These are phyloP conservation scores for Macrophomina pseudophaseolina DNA, from an alignment of 2,329 filamentous ascomycete species.

Conservation along the genomic window DNA sequence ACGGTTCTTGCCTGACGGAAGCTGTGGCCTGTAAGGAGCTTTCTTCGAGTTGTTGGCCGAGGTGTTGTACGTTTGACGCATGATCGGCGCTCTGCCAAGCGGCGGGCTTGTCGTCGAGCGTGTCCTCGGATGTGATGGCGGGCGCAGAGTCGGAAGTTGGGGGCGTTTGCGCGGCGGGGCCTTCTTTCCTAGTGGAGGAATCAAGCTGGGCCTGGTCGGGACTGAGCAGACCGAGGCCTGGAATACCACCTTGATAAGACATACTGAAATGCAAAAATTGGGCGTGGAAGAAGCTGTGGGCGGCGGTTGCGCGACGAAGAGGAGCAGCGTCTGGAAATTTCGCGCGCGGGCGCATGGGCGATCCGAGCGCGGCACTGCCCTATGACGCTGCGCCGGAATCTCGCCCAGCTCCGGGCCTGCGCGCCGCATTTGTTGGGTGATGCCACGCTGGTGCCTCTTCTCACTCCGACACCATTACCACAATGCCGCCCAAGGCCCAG, in stretches of 20 bases:
- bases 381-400: slow-evolving; percentile 12
- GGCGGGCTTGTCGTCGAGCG: background rate
- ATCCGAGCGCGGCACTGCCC: slow-evolving; percentile 10
- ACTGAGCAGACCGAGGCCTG: slow-evolving; percentile 43
- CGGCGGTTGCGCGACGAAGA: background rate
- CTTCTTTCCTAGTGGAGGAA: background rate
- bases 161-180: slow-evolving; percentile 30
- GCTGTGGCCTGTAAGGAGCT: slow-evolving; percentile 43
- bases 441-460: background rate
- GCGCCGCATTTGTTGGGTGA: slow-evolving; percentile 19
- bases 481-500: slow-evolving; percentile 15
- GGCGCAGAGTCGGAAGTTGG: background rate
- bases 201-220: slow-evolving; percentile 6
- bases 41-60: slow-evolving; percentile 37
- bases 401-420: background rate
- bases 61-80: slow-evolving; percentile 13
- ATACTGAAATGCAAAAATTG: background rate
- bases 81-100: background rate
- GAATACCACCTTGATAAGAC: slow-evolving; percentile 31
- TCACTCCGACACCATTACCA: background rate
- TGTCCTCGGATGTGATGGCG: background rate
- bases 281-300: background rate
- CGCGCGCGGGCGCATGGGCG: slow-evolving; percentile 10
- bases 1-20: slow-evolving; percentile 35
- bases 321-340: slow-evolving; percentile 25